Percentiles rank a stretch among this genome's conserved stretches.
Conservation (phyloP, 148 eudicot genomes). For the Nepenthes mirabilis region DNA sequence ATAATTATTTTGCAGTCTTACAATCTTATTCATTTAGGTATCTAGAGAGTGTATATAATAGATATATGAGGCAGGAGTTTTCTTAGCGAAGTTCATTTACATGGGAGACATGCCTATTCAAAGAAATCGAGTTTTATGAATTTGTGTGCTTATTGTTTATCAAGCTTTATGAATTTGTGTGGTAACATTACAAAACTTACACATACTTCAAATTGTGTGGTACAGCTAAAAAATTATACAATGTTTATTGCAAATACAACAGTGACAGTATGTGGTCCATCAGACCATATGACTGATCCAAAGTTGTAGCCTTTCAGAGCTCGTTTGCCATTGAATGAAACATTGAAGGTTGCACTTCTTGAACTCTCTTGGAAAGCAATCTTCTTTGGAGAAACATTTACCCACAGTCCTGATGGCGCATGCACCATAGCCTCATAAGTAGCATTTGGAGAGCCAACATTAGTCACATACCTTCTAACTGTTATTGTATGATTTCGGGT, state of each 20-base stretch:
- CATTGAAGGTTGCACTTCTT: slow-evolving; percentile 22
- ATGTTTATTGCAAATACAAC: slow-evolving; percentile 49
- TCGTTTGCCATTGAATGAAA: slow-evolving; percentile 28
- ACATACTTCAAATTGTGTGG: too few species aligned
- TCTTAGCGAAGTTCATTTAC: too few species aligned
- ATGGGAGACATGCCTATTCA: too few species aligned
- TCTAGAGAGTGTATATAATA: too few species aligned
- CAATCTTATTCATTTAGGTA: too few species aligned
- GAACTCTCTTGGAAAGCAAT: slow-evolving; percentile 18
- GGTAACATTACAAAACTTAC: too few species aligned
- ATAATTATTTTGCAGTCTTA: too few species aligned
- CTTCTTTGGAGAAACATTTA: slow-evolving; percentile 31
- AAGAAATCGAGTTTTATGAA: too few species aligned
- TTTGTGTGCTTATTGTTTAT: too few species aligned
- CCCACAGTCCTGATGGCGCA: slow-evolving; percentile 34
- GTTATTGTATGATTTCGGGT: slow-evolving; percentile 9
- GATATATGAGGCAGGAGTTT: too few species aligned
- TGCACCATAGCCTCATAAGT: slow-evolving; percentile 26
- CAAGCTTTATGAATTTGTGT: too few species aligned
- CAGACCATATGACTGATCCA: slow-evolving; percentile 46
- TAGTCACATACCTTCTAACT: slow-evolving; percentile 31
- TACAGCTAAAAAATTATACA: slow-evolving; percentile 1
- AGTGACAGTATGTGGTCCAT: slow-evolving; percentile 36
- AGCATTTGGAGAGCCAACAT: slow-evolving; percentile 36
- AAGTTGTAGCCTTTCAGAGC: slow-evolving; percentile 46